These are phyloP conservation scores for Tuber calosporum DNA, from an alignment of 495 filamentous ascomycete species.

Conservation along the genomic window DNA sequence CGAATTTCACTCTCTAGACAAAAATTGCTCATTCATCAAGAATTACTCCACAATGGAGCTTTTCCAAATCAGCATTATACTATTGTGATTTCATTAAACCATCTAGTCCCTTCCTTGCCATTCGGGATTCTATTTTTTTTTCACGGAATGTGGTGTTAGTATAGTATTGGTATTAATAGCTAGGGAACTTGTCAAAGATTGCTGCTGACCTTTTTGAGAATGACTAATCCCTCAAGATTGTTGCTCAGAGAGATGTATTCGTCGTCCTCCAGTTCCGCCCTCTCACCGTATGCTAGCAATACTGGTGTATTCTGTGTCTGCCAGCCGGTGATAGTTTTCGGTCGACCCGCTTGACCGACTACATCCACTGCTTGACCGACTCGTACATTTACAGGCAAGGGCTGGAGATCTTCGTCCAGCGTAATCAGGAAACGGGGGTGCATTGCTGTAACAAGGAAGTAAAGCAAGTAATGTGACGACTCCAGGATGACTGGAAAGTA, in stretches of 20 bases:
- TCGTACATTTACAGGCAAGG: slow-evolving; percentile 88
- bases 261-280: slow-evolving; percentile 95
- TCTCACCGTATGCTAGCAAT: slow-evolving; percentile 81
- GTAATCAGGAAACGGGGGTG: slow-evolving; percentile 93
- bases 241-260: slow-evolving; percentile 86
- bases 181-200: background rate
- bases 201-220: slow-evolving; percentile 79
- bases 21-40: background rate
- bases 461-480: slow-evolving; percentile 87
- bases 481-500: slow-evolving; percentile 60
- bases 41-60: background rate
- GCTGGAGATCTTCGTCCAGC: slow-evolving; percentile 87
- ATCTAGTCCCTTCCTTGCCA: slow-evolving; percentile 39
- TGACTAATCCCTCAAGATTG: slow-evolving; percentile 89
- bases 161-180: slow-evolving; percentile 8
- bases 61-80: background rate
- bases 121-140: slow-evolving; percentile 39
- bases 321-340: slow-evolving; percentile 99
- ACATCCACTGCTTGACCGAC: slow-evolving; percentile 98
- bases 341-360: slow-evolving; percentile 89
- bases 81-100: background rate
- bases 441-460: slow-evolving; percentile 97
- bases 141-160: slow-evolving; percentile 6
- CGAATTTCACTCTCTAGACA: background rate
- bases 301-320: slow-evolving; percentile 98